These are phyloP conservation scores for Aspergillus fischeri DNA, from an alignment of 2,329 filamentous ascomycete genomes.

Conservation along the genomic window DNA sequence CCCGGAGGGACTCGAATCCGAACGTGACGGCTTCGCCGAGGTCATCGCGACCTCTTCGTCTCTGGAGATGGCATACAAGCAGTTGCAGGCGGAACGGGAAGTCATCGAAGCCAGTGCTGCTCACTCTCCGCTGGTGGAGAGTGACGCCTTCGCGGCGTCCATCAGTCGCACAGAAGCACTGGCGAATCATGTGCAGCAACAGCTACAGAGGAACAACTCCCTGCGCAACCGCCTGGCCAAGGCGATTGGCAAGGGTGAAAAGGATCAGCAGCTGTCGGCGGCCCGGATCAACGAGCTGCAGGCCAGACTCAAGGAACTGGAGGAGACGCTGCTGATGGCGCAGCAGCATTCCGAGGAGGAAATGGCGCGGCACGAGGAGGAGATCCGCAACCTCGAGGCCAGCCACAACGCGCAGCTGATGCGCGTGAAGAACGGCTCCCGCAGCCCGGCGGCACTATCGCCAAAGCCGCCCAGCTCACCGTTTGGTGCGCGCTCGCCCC, in stretches of 20 bases:
- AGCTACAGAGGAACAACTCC: slow-evolving; percentile 71
- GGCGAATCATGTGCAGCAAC: slow-evolving; percentile 71
- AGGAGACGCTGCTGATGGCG: slow-evolving; percentile 76
- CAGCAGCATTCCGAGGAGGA: slow-evolving; percentile 84
- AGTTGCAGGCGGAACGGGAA: slow-evolving; percentile 66
- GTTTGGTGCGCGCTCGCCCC: slow-evolving; percentile 55
- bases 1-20: slow-evolving; percentile 55
- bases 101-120: slow-evolving; percentile 65
- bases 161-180: slow-evolving; percentile 76
- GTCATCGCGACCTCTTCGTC: slow-evolving; percentile 63
- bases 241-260: slow-evolving; percentile 78
- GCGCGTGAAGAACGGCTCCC: slow-evolving; percentile 59
- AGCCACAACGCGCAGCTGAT: slow-evolving; percentile 72
- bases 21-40: slow-evolving; percentile 39
- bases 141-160: slow-evolving; percentile 68
- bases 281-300: slow-evolving; percentile 81
- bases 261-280: slow-evolving; percentile 74
- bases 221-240: slow-evolving; percentile 72
- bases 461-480: slow-evolving; percentile 61
- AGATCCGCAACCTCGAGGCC: slow-evolving; percentile 70
- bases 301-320: slow-evolving; percentile 70
- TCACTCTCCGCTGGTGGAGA: slow-evolving; percentile 63
- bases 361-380: slow-evolving; percentile 78
- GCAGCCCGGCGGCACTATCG: slow-evolving; percentile 44
- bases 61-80: slow-evolving; percentile 68